These are phyloP conservation scores for Chaetoceros muelleri DNA, from an alignment of 108 stramenopile genomes.

Conservation along the genomic window DNA sequence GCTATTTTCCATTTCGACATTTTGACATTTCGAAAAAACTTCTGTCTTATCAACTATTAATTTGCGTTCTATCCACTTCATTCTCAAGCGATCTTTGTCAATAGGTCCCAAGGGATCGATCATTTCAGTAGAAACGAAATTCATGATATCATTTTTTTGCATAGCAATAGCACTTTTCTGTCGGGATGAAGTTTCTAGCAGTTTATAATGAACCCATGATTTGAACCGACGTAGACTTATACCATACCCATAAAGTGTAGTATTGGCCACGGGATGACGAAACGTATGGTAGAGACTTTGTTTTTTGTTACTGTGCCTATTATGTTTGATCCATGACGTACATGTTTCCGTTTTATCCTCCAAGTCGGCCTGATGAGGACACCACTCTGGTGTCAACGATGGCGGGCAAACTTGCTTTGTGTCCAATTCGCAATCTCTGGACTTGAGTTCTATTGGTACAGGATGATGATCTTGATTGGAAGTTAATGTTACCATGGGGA, in stretches of 20 bases:
- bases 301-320: too few relatives aligned
- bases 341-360: too few relatives aligned
- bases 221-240: neutral
- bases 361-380: too few relatives aligned
- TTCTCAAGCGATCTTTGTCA: neutral
- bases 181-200: neutral
- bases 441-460: too few relatives aligned
- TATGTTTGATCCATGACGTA: too few relatives aligned
- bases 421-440: too few relatives aligned
- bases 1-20: neutral
- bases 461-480: too few relatives aligned
- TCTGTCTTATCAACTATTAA: neutral
- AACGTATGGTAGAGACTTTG: too few relatives aligned
- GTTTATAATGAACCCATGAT: neutral
- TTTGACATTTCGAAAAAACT: neutral
- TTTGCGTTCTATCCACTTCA: neutral
- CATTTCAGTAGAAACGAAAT: neutral
- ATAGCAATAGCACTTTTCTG: neutral
- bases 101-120: neutral
- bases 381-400: too few relatives aligned
- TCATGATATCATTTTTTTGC: neutral
- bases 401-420: too few relatives aligned
- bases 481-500: too few relatives aligned
- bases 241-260: neutral
- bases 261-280: neutral